These are phyloP conservation scores for Xylariaceae sp. DNA, from an alignment of 2,329 filamentous ascomycete genomes.

Conservation along the genomic window DNA sequence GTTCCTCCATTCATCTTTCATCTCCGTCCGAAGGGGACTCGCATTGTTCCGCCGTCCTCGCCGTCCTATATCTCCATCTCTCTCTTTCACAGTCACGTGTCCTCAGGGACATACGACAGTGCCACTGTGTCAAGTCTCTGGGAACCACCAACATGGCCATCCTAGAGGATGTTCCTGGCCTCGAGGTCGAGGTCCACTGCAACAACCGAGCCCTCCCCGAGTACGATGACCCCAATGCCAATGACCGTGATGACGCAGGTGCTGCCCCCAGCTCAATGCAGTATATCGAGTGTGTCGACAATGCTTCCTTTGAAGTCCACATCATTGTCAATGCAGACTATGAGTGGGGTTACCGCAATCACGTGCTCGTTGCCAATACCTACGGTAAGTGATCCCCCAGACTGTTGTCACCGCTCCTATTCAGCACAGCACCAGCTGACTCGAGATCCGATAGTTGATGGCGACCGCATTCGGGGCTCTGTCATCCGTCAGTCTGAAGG, in stretches of 20 bases:
- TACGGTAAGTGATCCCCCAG: not conserved
- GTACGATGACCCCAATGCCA: slow-evolving; percentile 24
- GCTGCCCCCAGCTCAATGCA: slow-evolving; percentile 16
- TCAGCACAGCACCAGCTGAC: not conserved
- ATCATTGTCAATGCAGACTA: slow-evolving; percentile 21
- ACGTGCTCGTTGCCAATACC: slow-evolving; percentile 15
- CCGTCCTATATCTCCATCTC: too few species aligned
- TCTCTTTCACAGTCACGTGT: too few species aligned
- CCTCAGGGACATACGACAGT: too few species aligned
- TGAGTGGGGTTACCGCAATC: slow-evolving; percentile 24
- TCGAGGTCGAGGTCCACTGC: slow-evolving; percentile 25
- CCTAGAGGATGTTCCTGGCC: slow-evolving; percentile 23
- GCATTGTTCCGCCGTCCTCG: too few species aligned
- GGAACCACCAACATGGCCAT: slow-evolving; percentile 23
- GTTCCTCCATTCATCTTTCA: too few species aligned
- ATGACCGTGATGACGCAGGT: slow-evolving; percentile 3
- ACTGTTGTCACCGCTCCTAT: too few species aligned
- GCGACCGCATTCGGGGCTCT: slow-evolving; percentile 5
- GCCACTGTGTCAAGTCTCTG: too few species aligned
- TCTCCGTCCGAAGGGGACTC: too few species aligned
- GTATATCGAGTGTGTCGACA: slow-evolving; percentile 32
- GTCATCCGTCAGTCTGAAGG: not conserved
- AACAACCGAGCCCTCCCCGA: slow-evolving; percentile 20
- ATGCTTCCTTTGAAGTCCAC: slow-evolving; percentile 25
- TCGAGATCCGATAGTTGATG: slow-evolving; percentile 22